Base-by-base conservation (phyloP, 2,329 filamentous ascomycete species). In the Trichoderma lentiforme region DNA sequence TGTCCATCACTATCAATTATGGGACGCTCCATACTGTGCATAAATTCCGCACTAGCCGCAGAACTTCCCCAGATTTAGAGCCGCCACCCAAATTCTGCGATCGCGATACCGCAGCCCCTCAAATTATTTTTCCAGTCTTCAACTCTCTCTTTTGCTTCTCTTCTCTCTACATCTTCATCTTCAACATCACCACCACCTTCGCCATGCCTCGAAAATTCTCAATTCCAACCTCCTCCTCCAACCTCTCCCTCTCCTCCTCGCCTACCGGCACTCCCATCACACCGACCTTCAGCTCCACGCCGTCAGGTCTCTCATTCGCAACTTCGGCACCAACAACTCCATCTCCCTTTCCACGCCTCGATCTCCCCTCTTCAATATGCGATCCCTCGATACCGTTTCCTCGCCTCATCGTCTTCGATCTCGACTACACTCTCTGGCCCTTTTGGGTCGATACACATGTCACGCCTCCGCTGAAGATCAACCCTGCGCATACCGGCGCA, bases 401-500 rank as follows among this genome's bases (percentile, higher is more conserved):
- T 0, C 90, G 91, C 73, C 87, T 97, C 76, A 88, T 98, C 77
- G 93, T 96, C 74, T 98, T 98, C 83, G 96, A 98, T 81, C 89
- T 98, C 74, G 95, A 98, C 86, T 98, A 98, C 86, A 98, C 96
- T 0, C 87, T 98, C n/a, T 98, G 95, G 96, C 94, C 95, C 5
- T 98, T 98, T 83, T 98, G 95, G 95, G 91, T 97, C 1, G 96
- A 98, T 84, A 97, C 94, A 4, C 95, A 98, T 82, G 92, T 96
- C 76, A 89, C 90, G 28, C 88, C 90, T 7, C 95, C 94, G 0
- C 83, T 97, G 21, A 87, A 87, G 75, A 77, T 85, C 7, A 83
- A 85, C 69, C 71, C 83, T 0, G 74, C 79, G 8, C 81, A 81
- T 82, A 83, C 78, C 73, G 81, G 81, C 74, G 84, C 82, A 69